These are phyloP conservation scores for Cryphonectria parasitica DNA, from an alignment of 2,329 filamentous ascomycete species.

Conservation along the genomic window DNA sequence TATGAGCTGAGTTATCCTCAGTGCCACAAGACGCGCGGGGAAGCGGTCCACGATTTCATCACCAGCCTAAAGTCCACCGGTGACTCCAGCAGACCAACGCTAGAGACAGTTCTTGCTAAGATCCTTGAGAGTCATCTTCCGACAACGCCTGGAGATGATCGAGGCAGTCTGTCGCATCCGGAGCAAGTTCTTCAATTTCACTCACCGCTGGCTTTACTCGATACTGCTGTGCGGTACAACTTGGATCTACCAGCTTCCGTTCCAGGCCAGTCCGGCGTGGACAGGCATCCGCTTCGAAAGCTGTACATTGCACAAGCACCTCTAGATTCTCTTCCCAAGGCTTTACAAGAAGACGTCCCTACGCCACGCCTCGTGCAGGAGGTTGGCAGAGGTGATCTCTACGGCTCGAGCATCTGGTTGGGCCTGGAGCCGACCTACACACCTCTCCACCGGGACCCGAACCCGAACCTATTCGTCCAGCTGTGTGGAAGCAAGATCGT, in stretches of 20 bases:
- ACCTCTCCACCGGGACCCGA: constrained; percentile 89
- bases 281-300: constrained; percentile 35
- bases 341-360: constrained; percentile 68
- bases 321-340: constrained; percentile 67
- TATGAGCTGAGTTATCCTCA: constrained; percentile 29
- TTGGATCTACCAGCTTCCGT: background rate
- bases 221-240: constrained; percentile 59
- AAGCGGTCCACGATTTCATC: constrained; percentile 17
- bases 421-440: constrained; percentile 87
- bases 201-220: constrained; percentile 67
- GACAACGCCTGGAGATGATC: background rate
- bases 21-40: background rate
- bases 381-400: constrained; percentile 80
- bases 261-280: background rate
- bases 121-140: constrained; percentile 15
- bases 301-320: constrained; percentile 88
- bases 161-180: background rate
- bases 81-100: background rate
- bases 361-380: constrained; percentile 65
- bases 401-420: constrained; percentile 85
- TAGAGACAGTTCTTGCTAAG: constrained; percentile 9
- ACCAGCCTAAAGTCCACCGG: constrained; percentile 10
- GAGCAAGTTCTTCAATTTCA: constrained; percentile 57
- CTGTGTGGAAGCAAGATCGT: constrained; percentile 73
- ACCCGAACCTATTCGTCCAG: constrained; percentile 91